Percentiles rank a stretch among this genome's conserved stretches.
Conservation (phyloP, 2,329 filamentous ascomycete species). For the Fusarium ramigenum region DNA sequence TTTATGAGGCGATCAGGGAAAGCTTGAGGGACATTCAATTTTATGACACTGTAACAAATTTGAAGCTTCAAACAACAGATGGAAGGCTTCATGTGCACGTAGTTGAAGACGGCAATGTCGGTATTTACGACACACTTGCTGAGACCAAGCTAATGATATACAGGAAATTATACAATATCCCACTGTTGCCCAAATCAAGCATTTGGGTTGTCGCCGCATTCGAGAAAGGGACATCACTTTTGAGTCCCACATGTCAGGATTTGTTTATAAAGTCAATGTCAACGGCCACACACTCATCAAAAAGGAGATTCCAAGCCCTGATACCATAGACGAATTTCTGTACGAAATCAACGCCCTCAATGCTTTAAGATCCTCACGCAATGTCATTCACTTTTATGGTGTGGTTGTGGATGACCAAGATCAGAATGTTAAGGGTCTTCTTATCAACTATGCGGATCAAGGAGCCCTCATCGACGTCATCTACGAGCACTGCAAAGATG, state of each 20-base stretch:
- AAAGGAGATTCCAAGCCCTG: constrained; percentile 96
- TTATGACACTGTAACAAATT: constrained; percentile 93
- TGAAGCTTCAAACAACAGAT: constrained; percentile 90
- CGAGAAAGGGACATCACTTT: constrained; percentile 82
- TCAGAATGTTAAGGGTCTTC: constrained; percentile 81
- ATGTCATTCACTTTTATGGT: constrained; percentile 87
- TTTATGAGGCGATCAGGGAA: constrained; percentile 94
- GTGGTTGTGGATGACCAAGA: constrained; percentile 91
- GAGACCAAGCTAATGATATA: constrained; percentile 22
- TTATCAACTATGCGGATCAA: constrained; percentile 87
- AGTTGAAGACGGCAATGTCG: constrained; percentile 88
- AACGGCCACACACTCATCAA: constrained; percentile 81
- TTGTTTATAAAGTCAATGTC: constrained; percentile 91
- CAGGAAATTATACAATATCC: constrained; percentile 93
- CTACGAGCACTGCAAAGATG: constrained; percentile 76
- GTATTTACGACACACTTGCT: constrained; percentile 42
- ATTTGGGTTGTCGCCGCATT: constrained; percentile 73
- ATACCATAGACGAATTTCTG: constrained; percentile 94
- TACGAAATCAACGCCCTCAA: constrained; percentile 98
- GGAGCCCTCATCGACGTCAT: constrained; percentile 92
- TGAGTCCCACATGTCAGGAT: constrained; percentile 93
- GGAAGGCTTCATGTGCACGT: constrained; percentile 94
- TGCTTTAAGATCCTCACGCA: constrained; percentile 74
- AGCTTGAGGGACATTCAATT: constrained; percentile 95
- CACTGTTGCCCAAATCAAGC: constrained; percentile 74